phyloP scores from a whole-genome alignment of 2,329 filamentous ascomycete genomes.

The Verticillium longisporum region DNA sequence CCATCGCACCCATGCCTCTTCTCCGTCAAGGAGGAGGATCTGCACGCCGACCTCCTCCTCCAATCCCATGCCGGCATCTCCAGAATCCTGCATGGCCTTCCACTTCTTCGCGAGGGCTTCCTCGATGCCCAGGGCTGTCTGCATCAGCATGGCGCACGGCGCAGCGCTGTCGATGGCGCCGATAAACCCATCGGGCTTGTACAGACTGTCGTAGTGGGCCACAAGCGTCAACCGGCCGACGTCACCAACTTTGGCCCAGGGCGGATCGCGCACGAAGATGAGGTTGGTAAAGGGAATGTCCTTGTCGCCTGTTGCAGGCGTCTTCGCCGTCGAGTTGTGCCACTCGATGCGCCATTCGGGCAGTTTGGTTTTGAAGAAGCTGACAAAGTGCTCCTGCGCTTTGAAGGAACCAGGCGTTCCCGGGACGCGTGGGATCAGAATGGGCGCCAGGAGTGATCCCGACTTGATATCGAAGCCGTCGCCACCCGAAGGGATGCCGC shows the following conservation, averaged over 20 bases:
- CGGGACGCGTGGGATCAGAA: slow-evolving; percentile 81
- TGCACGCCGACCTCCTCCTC: slow-evolving; percentile 80
- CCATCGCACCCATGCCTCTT: slow-evolving; percentile 86
- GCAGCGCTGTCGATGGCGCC: slow-evolving; percentile 91
- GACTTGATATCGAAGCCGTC: slow-evolving; percentile 71
- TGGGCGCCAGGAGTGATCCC: slow-evolving; percentile 74
- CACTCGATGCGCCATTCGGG: slow-evolving; percentile 74
- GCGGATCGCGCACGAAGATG: slow-evolving; percentile 81
- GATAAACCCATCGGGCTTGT: slow-evolving; percentile 76
- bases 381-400: slow-evolving; percentile 74
- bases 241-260: slow-evolving; percentile 68
- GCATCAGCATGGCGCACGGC: slow-evolving; percentile 89
- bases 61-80: slow-evolving; percentile 43
- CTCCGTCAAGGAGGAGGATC: slow-evolving; percentile 84
- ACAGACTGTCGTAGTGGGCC: slow-evolving; percentile 89
- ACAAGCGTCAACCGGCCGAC: slow-evolving; percentile 78
- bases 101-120: slow-evolving; percentile 75
- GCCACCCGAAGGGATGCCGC: slow-evolving; percentile 63
- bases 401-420: slow-evolving; percentile 69
- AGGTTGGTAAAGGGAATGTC: slow-evolving; percentile 82
- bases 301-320: slow-evolving; percentile 64
- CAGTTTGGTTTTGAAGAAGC: slow-evolving; percentile 70
- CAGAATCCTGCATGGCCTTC: slow-evolving; percentile 60
- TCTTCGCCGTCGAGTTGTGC: slow-evolving; percentile 85
- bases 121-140: slow-evolving; percentile 76